Base-by-base conservation (phyloP, 2,329 filamentous ascomycete genomes). In the Ceratocystis huliohia region DNA sequence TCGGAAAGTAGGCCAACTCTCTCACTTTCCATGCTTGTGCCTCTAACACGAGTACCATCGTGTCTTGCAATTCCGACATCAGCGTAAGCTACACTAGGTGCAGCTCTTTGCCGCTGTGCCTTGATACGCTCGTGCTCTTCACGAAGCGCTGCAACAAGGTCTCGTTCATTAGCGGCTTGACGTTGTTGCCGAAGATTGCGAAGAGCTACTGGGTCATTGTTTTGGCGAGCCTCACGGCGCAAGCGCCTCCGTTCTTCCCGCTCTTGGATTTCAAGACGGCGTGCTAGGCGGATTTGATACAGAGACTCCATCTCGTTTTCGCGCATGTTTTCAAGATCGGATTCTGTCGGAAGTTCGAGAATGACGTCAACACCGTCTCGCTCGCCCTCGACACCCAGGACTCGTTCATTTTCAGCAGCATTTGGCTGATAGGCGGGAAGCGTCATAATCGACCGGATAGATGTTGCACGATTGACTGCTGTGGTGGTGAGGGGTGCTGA, bases 301-400 rank as follows among this genome's bases (percentile, higher is more conserved):
- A 97, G 76, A 0, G 89, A 84, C 69, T 94, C 89, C 94, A 97
- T 97, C 74, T 96, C 90, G 33, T 90, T 84, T 69, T 97, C 91
- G 13, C 94, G 83, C 65, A 91, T 78, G 1, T 78, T 76, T 74
- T 96, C 91, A 70, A 95, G 85, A 65, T 91, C 88, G 64, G 96
- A 89, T 7, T 80, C 82, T 0, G 88, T 90, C 0, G 92, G 92
- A 70, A 89, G 84, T 74, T 96, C 92, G 13, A 97, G 77, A 0
- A 99, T 91, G 3, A 89, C 84, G 72, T 99, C 94, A 71, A 99
- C 91, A 6, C 94, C 94, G 65, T 82, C 93, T 68, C 94, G 83
- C 74, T 99, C 94, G 63, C 94, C 94, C 75, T 96, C 94, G 4
- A 92, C 84, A 6, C 86, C 94, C 61, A 97, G 80, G 1, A 96